Percentiles rank a stretch among this genome's conserved stretches.
These are phyloP conservation scores for Citrullus mucosospermus DNA, from an alignment of 306 rosid genomes.

Conservation along the genomic window DNA sequence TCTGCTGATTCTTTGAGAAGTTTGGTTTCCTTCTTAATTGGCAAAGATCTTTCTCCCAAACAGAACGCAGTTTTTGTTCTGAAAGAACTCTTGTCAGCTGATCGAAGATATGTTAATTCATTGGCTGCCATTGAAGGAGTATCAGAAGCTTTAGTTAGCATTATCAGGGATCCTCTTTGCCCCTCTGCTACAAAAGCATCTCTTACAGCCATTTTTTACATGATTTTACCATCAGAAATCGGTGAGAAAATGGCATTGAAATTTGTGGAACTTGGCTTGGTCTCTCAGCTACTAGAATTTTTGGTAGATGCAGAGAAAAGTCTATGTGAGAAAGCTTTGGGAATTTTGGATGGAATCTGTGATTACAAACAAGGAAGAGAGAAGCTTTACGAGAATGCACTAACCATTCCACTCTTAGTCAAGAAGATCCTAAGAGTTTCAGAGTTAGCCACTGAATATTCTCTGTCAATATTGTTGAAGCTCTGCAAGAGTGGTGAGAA, in stretches of 20 bases:
- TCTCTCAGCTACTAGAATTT: constrained; percentile 38
- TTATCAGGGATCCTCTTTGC: constrained; percentile 39
- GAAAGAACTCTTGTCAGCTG: constrained; percentile 25
- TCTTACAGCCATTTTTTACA: constrained; percentile 34
- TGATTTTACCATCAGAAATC: constrained; percentile 27
- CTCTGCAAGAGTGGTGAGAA: constrained; percentile 26
- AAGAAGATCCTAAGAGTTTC: constrained; percentile 74
- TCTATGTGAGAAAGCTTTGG: constrained; percentile 48
- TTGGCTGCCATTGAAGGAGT: constrained; percentile 38
- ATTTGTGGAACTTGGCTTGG: constrained; percentile 57
- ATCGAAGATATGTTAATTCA: constrained; percentile 19
- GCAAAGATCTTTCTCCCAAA: constrained; percentile 35
- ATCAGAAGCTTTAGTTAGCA: constrained; percentile 35
- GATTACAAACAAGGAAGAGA: constrained; percentile 40
- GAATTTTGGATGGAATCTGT: constrained; percentile 46
- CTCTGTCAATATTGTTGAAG: constrained; percentile 61
- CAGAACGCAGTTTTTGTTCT: constrained; percentile 48
- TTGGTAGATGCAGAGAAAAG: constrained; percentile 57
- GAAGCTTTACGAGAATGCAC: constrained; percentile 40
- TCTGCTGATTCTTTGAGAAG: constrained; percentile 27
- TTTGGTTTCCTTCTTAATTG: constrained; percentile 36
- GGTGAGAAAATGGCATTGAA: constrained; percentile 13
- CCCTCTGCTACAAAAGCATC: constrained; percentile 39
- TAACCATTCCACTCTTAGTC: constrained; percentile 57
- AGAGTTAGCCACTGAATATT: constrained; percentile 36